Base-by-base conservation (phyloP, 768 basidiomycete genomes). In the Lentinula edodes region DNA sequence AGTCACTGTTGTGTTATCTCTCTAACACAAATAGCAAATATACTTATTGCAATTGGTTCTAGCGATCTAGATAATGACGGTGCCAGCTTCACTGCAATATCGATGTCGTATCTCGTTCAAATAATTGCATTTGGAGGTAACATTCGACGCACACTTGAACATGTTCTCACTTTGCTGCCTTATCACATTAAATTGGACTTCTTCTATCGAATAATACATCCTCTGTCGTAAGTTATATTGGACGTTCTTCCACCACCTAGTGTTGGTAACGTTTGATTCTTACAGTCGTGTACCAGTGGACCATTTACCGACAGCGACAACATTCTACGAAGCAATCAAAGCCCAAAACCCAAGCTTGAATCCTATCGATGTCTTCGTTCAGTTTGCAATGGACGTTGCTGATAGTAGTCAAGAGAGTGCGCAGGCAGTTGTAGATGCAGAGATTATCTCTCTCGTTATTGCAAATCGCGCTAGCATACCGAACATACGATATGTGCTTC, bases 121-220 rank as follows among this genome's bases (percentile, higher is more conserved):
- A 62, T 54, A 52, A 62, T 64, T 38, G 63, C 61, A 34, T 9
- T 58, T 28, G 63, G 63, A 35, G 55, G 53, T 15, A 35, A 52
- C 6, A 32, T 52, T 32, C 50, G 56, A 50, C 35, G 32, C 18
- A 34, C 63, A 13, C 51, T 64, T 32, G 39, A 59, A 48, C 50
- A 52, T 35, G 63, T 61, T 13, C 56, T 64, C 7, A 36, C 51
- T 15, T 28, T 57, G 5, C 28, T 46, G 20, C 23, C 61, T 43
- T 62, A 64, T 39, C 38, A 64, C 20, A 55, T 43, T 18, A 64
- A 61, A 39, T 41, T 64, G 15, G 63, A 64, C 35, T 62, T 64
- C 39, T 64, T 64, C 54, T 62, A 64, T 54, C 63, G 63, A 36
- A 55, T 64, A 9, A 58, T 62, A 32, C 51, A 64, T 45, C 61